These are phyloP conservation scores for Eurotiales sp. DNA, from an alignment of 2,329 filamentous ascomycete genomes.

Conservation along the genomic window DNA sequence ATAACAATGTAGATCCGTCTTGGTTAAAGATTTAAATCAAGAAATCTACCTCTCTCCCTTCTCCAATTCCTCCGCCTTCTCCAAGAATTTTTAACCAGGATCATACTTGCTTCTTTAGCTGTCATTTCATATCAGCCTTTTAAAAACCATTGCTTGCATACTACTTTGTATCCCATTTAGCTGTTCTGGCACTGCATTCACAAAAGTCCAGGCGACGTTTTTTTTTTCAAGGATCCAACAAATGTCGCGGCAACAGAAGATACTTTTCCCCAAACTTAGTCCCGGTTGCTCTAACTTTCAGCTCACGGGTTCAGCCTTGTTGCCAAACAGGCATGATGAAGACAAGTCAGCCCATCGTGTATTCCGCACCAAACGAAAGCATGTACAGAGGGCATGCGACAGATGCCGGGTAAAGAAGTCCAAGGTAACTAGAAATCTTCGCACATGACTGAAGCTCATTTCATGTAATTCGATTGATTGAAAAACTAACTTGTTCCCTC, in stretches of 20 bases:
- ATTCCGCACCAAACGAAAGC: conserved; percentile 43
- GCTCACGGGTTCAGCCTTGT: conserved; percentile 28
- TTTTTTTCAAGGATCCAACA: conserved; percentile 17
- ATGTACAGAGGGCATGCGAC: conserved; percentile 44
- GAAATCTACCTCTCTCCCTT: not conserved
- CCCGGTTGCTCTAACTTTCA: conserved; percentile 15
- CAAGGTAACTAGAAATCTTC: conserved; percentile 30
- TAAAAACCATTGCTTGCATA: conserved; percentile 8
- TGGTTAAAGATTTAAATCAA: conserved; percentile 11
- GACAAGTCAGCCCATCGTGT: conserved; percentile 37
- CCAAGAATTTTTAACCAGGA: conserved; percentile 5
- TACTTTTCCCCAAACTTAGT: conserved; percentile 34
- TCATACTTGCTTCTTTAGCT: not conserved
- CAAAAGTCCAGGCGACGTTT: conserved; percentile 17
- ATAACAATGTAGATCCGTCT: not conserved
- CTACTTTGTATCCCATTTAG: not conserved
- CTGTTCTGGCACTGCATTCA: conserved; percentile 5
- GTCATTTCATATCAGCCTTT: conserved; percentile 1
- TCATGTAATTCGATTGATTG: conserved; percentile 1
- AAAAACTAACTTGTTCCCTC: not conserved
- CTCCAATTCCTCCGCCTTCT: not conserved
- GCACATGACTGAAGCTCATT: not conserved
- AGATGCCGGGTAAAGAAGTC: conserved; percentile 46
- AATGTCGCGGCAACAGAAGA: conserved; percentile 44
- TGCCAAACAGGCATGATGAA: conserved; percentile 27